phyloP scores from a whole-genome alignment of 495 filamentous ascomycete species.

The Physcia stellaris region DNA sequence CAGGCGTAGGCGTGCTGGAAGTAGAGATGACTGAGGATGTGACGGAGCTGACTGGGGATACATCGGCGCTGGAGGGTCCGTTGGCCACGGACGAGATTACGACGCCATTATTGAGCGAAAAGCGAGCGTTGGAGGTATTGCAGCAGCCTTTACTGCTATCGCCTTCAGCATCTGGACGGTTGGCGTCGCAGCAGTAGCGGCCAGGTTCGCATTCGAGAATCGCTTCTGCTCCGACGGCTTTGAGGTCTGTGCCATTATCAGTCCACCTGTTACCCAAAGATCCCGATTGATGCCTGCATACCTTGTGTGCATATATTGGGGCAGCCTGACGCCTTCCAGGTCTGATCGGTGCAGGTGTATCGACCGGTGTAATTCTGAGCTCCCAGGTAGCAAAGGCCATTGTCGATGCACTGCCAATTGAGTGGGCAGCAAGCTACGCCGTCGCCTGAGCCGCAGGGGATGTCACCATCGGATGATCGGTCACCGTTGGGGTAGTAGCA shows the following conservation, averaged over 20 bases:
- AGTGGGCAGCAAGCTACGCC: constrained; percentile 13
- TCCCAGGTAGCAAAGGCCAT: constrained; percentile 11
- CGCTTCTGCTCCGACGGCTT: constrained; percentile 9
- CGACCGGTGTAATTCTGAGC: constrained; percentile 12
- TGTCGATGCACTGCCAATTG: constrained; percentile 11
- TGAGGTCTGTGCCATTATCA: constrained; percentile 4
- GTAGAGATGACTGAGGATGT: too few relatives aligned
- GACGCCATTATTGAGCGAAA: too few relatives aligned
- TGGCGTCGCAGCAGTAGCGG: constrained; percentile 10
- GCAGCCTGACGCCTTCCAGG: constrained; percentile 11
- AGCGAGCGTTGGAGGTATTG: constrained; percentile 1
- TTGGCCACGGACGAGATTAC: too few relatives aligned
- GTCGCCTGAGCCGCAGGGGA: constrained; percentile 9
- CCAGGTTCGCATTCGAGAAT: constrained; percentile 7
- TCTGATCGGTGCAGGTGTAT: constrained; percentile 14
- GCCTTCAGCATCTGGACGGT: constrained; percentile 3
- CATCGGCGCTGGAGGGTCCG: too few relatives aligned
- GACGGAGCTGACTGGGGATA: too few relatives aligned
- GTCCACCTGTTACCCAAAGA: background rate
- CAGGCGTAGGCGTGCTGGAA: too few relatives aligned
- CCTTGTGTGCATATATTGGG: constrained; percentile 13
- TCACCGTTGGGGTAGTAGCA: constrained; percentile 16
- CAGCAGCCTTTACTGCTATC: constrained; percentile 5
- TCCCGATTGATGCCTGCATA: background rate
- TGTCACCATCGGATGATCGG: constrained; percentile 2